phyloP scores from a whole-genome alignment of 495 filamentous ascomycete species.

The Penicillium simplicissimum region DNA sequence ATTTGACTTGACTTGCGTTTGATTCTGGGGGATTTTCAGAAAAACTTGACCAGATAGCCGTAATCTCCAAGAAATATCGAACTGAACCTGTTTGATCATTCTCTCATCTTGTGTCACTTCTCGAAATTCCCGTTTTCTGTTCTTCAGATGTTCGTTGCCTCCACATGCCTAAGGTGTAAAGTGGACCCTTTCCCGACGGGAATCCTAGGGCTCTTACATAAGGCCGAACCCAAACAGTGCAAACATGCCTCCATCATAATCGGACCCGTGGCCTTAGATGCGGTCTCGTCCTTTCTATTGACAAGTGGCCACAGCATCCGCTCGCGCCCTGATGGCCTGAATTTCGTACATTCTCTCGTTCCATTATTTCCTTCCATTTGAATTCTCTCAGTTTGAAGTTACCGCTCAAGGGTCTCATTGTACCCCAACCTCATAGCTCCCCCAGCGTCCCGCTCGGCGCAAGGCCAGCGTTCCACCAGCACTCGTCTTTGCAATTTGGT shows the following conservation, averaged over 20 bases:
- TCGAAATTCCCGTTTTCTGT: too few relatives aligned
- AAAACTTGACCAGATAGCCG: too few relatives aligned
- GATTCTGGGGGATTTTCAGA: too few relatives aligned
- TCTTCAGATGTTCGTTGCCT: too few relatives aligned
- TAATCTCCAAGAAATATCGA: too few relatives aligned
- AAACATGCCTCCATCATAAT: constrained; percentile 23
- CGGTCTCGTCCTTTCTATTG: constrained; percentile 33
- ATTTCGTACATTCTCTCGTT: constrained; percentile 9
- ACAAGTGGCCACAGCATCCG: constrained; percentile 42
- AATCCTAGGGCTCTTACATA: constrained; percentile 20
- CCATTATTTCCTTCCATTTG: constrained; percentile 1
- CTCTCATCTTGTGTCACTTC: too few relatives aligned
- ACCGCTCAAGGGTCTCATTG: constrained; percentile 1
- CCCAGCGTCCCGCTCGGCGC: constrained; percentile 19
- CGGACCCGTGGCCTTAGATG: constrained; percentile 34
- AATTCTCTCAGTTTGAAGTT: not conserved
- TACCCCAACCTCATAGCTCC: constrained; percentile 20
- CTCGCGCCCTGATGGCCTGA: constrained; percentile 27
- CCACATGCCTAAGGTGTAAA: not conserved
- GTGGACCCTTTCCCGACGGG: not conserved
- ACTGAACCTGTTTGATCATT: too few relatives aligned
- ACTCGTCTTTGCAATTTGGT: constrained; percentile 19
- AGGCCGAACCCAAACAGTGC: constrained; percentile 25
- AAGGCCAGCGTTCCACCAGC: constrained; percentile 25
- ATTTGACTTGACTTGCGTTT: too few relatives aligned